Conservation (phyloP, 257 asterid genomes). For the Cruciata laevipes region DNA sequence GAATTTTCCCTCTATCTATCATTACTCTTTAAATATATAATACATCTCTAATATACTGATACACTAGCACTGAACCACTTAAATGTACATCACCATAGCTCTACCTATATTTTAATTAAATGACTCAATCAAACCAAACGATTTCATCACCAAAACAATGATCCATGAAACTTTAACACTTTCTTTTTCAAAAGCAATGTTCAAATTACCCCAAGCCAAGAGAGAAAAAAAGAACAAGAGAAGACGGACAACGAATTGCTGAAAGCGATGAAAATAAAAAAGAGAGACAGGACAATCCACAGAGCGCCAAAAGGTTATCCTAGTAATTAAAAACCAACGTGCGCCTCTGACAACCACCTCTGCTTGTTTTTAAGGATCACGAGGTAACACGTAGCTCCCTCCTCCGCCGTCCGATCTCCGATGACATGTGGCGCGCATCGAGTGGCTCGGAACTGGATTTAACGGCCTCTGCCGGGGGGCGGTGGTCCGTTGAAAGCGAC, state of each 20-base stretch:
- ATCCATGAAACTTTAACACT: no score
- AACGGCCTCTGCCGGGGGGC: not conserved
- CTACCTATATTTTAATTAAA: no score
- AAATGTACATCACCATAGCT: no score
- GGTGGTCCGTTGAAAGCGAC: slow-evolving; percentile 12
- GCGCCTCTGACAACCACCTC: slow-evolving; percentile 7
- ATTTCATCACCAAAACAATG: no score
- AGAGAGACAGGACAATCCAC: not conserved
- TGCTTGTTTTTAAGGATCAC: slow-evolving; percentile 9
- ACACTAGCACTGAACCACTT: no score
- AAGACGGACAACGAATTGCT: not conserved
- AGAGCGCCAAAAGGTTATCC: not conserved
- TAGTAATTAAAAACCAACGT: slow-evolving; percentile 15
- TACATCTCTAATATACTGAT: no score
- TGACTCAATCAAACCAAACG: no score
- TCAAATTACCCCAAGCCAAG: no score
- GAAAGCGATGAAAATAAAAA: not conserved
- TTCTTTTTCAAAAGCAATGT: not conserved
- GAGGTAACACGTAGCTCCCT: slow-evolving; percentile 16
- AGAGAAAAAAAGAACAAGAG: not conserved
- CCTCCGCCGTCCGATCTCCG: slow-evolving; percentile 8
- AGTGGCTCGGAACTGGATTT: not conserved
- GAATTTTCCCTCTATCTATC: no score
- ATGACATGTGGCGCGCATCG: slow-evolving; percentile 8
- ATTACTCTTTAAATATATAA: no score